Conservation (phyloP, 148 eudicot genomes). For the Agrostemma githago region DNA sequence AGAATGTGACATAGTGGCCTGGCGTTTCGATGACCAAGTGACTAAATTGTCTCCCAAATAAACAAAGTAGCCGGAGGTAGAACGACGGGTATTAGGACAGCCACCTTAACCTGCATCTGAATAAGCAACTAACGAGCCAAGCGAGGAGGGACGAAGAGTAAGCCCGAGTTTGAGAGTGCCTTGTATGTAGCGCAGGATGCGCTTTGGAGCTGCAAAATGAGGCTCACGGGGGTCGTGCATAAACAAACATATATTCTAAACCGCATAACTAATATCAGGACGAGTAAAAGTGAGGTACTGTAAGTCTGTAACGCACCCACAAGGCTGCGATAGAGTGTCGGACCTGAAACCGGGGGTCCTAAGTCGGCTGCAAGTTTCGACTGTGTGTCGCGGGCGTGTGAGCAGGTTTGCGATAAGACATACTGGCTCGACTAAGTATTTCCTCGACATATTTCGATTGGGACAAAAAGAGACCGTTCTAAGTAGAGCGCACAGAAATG, state of each 20-base stretch:
- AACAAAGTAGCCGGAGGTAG: neutral
- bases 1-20: too few species aligned
- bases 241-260: neutral
- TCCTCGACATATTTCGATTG: neutral
- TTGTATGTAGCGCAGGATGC: neutral
- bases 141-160: neutral
- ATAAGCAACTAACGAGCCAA: neutral
- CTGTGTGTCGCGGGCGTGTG: neutral
- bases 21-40: too few species aligned
- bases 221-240: neutral
- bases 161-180: neutral
- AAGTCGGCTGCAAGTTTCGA: neutral
- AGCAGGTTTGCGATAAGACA: neutral
- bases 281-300: conserved; percentile 6
- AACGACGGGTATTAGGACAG: neutral
- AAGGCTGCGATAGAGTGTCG: neutral
- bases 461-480: neutral
- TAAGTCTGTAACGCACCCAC: neutral
- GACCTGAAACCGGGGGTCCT: neutral
- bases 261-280: neutral
- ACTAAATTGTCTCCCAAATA: neutral
- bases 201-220: neutral
- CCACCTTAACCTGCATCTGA: neutral
- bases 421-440: neutral
- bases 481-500: neutral